Base-by-base conservation (phyloP, 345 rosid genomes). In the Salix udensis region DNA sequence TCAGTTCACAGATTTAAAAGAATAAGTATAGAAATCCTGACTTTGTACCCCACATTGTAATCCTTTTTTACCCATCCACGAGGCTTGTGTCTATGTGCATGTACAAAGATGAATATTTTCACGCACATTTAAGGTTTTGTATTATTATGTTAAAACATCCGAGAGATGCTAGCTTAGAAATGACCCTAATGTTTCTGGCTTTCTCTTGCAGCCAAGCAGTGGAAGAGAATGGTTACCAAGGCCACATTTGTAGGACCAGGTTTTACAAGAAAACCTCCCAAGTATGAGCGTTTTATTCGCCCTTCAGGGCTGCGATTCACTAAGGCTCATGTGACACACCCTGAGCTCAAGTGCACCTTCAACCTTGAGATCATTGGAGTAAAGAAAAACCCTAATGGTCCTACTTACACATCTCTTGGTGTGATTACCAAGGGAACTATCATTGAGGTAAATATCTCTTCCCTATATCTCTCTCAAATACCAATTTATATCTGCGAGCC, bases 181-280 rank as follows among this genome's bases (percentile, higher is more conserved):
- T 39, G 46, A 23, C 69, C 53, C 13, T 4, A 10, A 58, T 65
- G 26, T 23, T 24, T 10, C 19, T 50, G 36, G 16, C 28, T 74
- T 24, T 74, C 24, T 69, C 39, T 78, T 79, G 81, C 92, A 93
- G 98, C 93, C 72, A 91, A 93, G 80, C 99, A 93, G 50, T 91
- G 98, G 99, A 95, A 93, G 89, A 85, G 98, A 74, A 91, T 96
- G 99, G 93, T 96, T 70, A 91, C 97, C 0, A 96, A 96, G 82
- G 97, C 86, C 80, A 93, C 97, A 36, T 96, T 91, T 77, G 96
- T 90, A 7, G 97, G 97, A 73, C 91, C 94, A 24, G 92, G 92
- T 80, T 93, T 96, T 78, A 91, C 98, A 0, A 87, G 99, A 79
- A 96, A 93, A 78, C 98, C 99, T 60, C 99, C 98, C 37, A 93